Base-by-base conservation (phyloP, 805 yeast species). In the Teunomyces gatunensis region DNA sequence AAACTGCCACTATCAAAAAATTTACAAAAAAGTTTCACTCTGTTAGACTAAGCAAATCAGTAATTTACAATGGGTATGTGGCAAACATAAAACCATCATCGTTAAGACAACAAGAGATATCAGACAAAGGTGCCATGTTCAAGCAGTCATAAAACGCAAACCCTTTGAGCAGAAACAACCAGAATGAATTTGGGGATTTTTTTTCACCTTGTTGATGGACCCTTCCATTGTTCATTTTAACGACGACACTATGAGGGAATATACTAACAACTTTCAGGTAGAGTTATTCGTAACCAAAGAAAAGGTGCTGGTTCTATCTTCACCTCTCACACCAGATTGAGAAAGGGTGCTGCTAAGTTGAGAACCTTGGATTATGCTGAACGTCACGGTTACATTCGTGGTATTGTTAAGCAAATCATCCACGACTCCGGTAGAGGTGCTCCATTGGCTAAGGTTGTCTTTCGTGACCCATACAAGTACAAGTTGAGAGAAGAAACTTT, bases 391-490 rank as follows among this genome's bases (percentile, higher is more conserved):
- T 94, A 94, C 91, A 86, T 92, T 72, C 95, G 98, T 80, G 99
- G 99, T 81, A 84, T 94, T 64, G 99, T 92, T 68, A 92, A 91
- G 87, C 92, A 87, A 78, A 94, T 92, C 79, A 81, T 94, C 79
- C 99, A 92, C 83, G 99, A 92, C 74, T 94, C 99, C 72, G 99
- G 99, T 77, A 86, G 99, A 80, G 99, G 99, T 84, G 99, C 99
- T 78, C 99, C 99, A 74, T 85, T 92, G 74, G 99, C 55, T 51
- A 52, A 88, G 83, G 97, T 92, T 77, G 91, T 80, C 62, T 92
- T 92, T 97, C 89, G 98, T 77, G 98, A 94, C 79, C 98, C 99
- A 78, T 92, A 92, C 96, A 89, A 82, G 83, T 92, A 87, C 89
- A 91, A 86, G 81, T 79, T 87, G 78, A 90, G 96, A 82, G 96